phyloP scores from a whole-genome alignment of 73 alveolate species.

The Paramecium octaurelia region DNA sequence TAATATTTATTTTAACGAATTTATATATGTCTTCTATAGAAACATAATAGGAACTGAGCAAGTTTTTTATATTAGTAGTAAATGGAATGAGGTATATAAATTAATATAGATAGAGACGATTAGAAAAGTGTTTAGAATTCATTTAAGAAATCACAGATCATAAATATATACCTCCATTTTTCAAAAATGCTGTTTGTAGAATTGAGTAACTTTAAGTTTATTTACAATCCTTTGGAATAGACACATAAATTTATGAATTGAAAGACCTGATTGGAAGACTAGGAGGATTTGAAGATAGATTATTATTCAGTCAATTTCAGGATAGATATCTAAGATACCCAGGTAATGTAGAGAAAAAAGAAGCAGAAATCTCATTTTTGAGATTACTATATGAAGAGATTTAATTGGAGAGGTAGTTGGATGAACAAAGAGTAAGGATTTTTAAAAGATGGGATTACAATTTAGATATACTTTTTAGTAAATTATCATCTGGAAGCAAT shows the following conservation, averaged over 20 bases:
- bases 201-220: background rate
- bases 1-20: constrained; percentile 11
- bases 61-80: background rate
- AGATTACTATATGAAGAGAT: constrained; percentile 26
- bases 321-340: background rate
- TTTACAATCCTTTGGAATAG: background rate
- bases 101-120: background rate
- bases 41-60: background rate
- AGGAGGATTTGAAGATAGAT: constrained; percentile 46
- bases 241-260: background rate
- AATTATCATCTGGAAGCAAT: background rate
- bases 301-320: background rate
- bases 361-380: background rate
- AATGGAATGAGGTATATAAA: constrained; percentile 40
- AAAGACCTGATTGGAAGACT: background rate
- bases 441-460: constrained; percentile 48
- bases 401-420: background rate
- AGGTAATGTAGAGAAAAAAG: background rate
- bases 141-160: background rate
- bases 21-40: background rate
- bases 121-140: constrained; percentile 28
- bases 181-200: background rate
- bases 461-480: background rate
- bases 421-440: background rate
- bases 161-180: background rate